Evolutionary conservation across 768 basidiomycete species (phyloP).

Genomic region (Clathrus columnatus): DNA sequence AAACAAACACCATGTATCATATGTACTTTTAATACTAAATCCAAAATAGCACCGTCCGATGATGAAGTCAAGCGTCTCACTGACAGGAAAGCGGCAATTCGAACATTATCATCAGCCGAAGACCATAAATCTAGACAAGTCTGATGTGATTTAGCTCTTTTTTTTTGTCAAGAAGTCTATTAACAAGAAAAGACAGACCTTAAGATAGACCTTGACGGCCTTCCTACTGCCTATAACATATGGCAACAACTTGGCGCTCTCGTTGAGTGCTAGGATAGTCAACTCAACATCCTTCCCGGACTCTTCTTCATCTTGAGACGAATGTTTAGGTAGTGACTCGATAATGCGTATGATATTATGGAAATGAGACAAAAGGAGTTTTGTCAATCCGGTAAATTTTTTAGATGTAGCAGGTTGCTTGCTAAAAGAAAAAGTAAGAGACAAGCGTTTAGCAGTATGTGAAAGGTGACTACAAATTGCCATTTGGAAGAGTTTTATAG

Average conservation of each 20-base stretch:
- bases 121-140: slow-evolving; percentile 83
- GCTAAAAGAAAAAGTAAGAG: slow-evolving; percentile 31
- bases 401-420: slow-evolving; percentile 77
- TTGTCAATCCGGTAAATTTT: slow-evolving; percentile 68
- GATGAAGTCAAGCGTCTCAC: slow-evolving; percentile 72
- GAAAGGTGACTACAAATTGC: slow-evolving; percentile 61
- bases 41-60: slow-evolving; percentile 71
- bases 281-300: slow-evolving; percentile 45
- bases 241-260: slow-evolving; percentile 84
- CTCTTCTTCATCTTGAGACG: slow-evolving; percentile 2
- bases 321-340: slow-evolving; percentile 42
- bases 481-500: slow-evolving; percentile 71
- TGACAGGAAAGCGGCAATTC: slow-evolving; percentile 81
- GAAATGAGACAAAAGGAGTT: slow-evolving; percentile 83
- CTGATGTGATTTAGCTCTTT: no score
- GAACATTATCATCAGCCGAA: slow-evolving; percentile 66
- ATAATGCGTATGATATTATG: slow-evolving; percentile 77
- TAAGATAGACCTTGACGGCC: slow-evolving; percentile 78
- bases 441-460: slow-evolving; percentile 3
- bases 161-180: not conserved
- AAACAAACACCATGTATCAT: not conserved
- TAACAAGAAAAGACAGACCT: slow-evolving; percentile 39
- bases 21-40: slow-evolving; percentile 77
- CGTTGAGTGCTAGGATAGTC: slow-evolving; percentile 63
- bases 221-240: slow-evolving; percentile 81